A percentile compares a stretch with the other conserved stretches of the same genome.
phyloP scores from a whole-genome alignment of 805 yeast species.

The Candida michaelii region DNA sequence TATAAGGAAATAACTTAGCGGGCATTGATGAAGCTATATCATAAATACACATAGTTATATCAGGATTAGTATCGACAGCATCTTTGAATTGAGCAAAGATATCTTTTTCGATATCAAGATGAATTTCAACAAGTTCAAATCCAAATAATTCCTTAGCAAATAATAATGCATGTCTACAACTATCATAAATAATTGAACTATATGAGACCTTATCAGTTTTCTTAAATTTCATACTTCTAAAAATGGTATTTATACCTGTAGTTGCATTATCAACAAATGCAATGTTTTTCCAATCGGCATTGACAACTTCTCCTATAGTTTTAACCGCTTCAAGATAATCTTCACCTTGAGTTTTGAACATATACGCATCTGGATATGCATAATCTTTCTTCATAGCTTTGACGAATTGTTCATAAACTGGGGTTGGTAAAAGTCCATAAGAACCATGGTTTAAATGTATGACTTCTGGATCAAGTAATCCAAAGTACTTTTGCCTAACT shows the following conservation, averaged over 20 bases:
- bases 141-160: conserved; percentile 36
- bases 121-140: conserved; percentile 32
- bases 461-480: conserved; percentile 36
- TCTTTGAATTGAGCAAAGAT: conserved; percentile 22
- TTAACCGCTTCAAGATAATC: conserved; percentile 36
- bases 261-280: conserved; percentile 64
- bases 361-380: conserved; percentile 49
- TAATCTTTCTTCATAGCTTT: conserved; percentile 23
- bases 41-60: conserved; percentile 47
- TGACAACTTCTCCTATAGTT: conserved; percentile 39
- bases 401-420: conserved; percentile 41
- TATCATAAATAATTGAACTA: conserved; percentile 51
- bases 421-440: conserved; percentile 55
- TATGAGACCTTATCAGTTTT: conserved; percentile 52
- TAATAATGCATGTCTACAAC: conserved; percentile 52
- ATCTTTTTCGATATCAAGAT: conserved; percentile 33
- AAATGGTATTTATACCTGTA: conserved; percentile 54
- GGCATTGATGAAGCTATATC: conserved; percentile 68
- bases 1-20: conserved; percentile 57
- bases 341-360: conserved; percentile 24
- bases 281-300: conserved; percentile 46
- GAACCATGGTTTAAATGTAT: conserved; percentile 64
- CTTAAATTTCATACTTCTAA: conserved; percentile 52
- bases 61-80: neutral
- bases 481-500: conserved; percentile 49